Base-by-base conservation (phyloP, 306 rosid genomes). In the Neltuma alba region DNA sequence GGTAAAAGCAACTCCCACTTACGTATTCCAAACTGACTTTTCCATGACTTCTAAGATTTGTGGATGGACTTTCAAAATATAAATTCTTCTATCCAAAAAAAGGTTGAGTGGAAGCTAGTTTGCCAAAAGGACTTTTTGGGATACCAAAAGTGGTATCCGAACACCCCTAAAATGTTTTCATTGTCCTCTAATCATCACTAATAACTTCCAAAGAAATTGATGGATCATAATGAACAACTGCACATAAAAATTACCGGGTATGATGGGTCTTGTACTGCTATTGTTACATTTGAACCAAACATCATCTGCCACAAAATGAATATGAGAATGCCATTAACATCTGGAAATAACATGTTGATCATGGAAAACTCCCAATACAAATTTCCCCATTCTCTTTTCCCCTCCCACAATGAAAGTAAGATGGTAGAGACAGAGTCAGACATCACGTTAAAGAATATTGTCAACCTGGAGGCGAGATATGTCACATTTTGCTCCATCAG, bases 401-500 rank as follows among this genome's bases (percentile, higher is more conserved):
- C 33, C 45, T 38, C 36, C 10, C 37, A 3, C 40, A 54, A 54
- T 21, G 8, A 54, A 21, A 54, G 13, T 21, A 47, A 16, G 54
- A 47, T 47, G 21, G 54, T 16, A 47, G 15, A 79, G 69, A 8
- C 72, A n/a, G 47, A 55, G 72, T 18, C 55, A 66, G 67, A 27
- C 10, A 81, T 34, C 33, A 64, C 31, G 44, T 76, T 73, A n/a
- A n/a, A 13, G 34, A 20, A 58, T 42, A 34, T 21, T 27, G 1
- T 41, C 10, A 73, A 92, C 97, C 95, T 92, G 97, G 68, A 90
- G 97, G 47, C 97, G 97, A 78, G 95, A 86, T 50, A 92, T 92
- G 80, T 92, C 97, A 82, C 95, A 86, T 65, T 92, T 89, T 37
- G 97, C 87, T 9, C 97, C 97, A 79, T 92, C 97, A 28, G 97